These are phyloP conservation scores for Fragilariopsis cylindrus DNA, from an alignment of 108 stramenopile genomes.

Conservation along the genomic window DNA sequence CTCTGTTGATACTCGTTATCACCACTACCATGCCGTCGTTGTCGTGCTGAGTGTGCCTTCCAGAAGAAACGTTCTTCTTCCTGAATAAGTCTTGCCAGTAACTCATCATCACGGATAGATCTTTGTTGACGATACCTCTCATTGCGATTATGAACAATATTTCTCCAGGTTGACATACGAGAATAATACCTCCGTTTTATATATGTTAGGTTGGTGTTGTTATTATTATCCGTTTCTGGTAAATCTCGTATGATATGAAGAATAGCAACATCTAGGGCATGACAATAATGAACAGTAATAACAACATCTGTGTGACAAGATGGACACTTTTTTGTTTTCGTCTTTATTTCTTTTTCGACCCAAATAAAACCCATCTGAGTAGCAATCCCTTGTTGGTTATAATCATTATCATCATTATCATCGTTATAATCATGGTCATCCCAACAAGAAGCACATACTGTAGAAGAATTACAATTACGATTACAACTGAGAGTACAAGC, in stretches of 20 bases:
- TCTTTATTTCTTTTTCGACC: background rate
- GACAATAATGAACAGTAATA: slow-evolving; percentile 18
- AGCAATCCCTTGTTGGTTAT: slow-evolving; percentile 4
- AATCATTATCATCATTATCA: background rate
- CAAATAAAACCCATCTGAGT: slow-evolving; percentile 18
- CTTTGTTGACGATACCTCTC: background rate
- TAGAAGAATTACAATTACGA: slow-evolving; percentile 37
- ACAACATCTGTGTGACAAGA: slow-evolving; percentile 20
- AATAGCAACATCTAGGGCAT: slow-evolving; percentile 44
- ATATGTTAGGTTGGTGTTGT: background rate
- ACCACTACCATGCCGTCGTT: background rate
- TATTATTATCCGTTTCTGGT: background rate
- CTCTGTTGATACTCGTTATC: too few species aligned
- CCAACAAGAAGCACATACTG: slow-evolving; percentile 37
- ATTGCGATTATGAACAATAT: slow-evolving; percentile 21
- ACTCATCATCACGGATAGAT: slow-evolving; percentile 20
- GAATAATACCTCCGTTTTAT: slow-evolving; percentile 33
- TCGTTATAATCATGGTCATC: slow-evolving; percentile 13
- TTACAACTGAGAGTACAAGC: slow-evolving; percentile 35
- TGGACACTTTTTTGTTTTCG: slow-evolving; percentile 19
- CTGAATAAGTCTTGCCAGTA: slow-evolving; percentile 36
- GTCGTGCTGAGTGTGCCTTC: background rate
- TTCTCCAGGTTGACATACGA: slow-evolving; percentile 33
- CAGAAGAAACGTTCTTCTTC: slow-evolving; percentile 41
- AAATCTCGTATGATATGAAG: slow-evolving; percentile 27